Evolutionary conservation across 2,329 filamentous ascomycete species (phyloP), one percentile per base, ranked within the genome.

Genomic region (Graphilbum fragrans): DNA sequence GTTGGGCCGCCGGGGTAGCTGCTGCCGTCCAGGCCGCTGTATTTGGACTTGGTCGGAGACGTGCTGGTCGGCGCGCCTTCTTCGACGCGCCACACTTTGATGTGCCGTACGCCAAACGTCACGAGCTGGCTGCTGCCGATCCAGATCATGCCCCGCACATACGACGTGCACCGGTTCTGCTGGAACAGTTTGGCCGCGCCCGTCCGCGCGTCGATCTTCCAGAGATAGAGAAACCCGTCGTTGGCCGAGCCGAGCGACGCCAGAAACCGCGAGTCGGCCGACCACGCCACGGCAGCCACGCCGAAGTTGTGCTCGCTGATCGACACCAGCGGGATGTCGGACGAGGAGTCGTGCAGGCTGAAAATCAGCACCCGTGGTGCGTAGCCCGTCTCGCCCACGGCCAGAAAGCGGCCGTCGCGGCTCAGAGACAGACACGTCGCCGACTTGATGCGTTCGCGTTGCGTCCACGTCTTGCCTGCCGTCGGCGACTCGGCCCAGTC

Each of bases 301-400:
- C 92, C 92, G 58, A 86, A 93, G 1, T 78, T 81, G 60, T 98
- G 92, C 55, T 98, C 92, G 41, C 77, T 84, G 42, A 98, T 75
- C 29, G 84, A 86, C 3, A 87, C 84, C 7, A 95, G 68, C 3
- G 92, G 92, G 1, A 72, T 73, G 53, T 96, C 88, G 3, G 80
- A 82, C 2, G 85, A 83, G 29, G 72, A 72, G 53, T 94, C 87
- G 52, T 83, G 75, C 5, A 92, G 78, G 25, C 78, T 86, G 61
- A 94, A 98, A 41, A 98, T 80, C 43, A 96, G 69, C 19, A 98
- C 86, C 41, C 92, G 75, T 6, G 92, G 92, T 41, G 82, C 84
- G 60, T 96, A 95, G 19, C 92, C 92, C 4, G 88, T 94, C 72
- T 98, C 92, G 53, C 92, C 92, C 3, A 96, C 83, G 9, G 90